Base-by-base conservation (phyloP, 208 protist species). In the Herpetomonas samuelpessoai region DNA sequence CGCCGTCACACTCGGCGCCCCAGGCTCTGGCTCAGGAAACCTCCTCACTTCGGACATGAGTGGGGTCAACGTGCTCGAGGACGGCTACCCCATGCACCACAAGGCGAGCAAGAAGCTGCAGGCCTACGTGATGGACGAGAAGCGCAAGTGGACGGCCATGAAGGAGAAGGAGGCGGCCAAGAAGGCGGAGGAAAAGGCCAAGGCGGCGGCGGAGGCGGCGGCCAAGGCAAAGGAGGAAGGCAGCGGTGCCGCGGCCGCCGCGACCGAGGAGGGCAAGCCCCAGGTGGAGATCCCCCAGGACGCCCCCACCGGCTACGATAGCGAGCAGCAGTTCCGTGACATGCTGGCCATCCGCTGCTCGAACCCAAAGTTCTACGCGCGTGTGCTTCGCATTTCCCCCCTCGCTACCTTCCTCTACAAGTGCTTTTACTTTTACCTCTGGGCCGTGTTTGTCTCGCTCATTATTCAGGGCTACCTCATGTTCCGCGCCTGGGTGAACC, bases 21-120 rank as follows among this genome's bases (percentile, higher is more conserved):
- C 74, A 3, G 81, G 74, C 56, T 70, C 65, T 51, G 51, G 62
- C 28, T 61, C 62, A 44, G 62, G 54, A 19, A 31, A 52, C 38
- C 86, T 83, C 35, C 62, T 95, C 38, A 85, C 68, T 44, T 81
- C 69, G 24, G 83, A 95, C 71, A 82, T 76, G 45, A 85, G 66
- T 21, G 65, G 62, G 1, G 74, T 79, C 45, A 95, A 92, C 63
- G 85, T 95, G 47, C 74, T 95, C 16, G 88, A 95, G 68, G 88
- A 95, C 60, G 88, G 88, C 55, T 86, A 95, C 67, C 88, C 88
- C 55, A 68, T 95, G 68, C 88, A 95, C 65, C 88, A 86, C 74
- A 83, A 86, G 58, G 85, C 83, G 14, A 85, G 76, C 56, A 57
- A 77, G 45, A 84, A 81, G 62, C 68, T 95, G 41, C 81, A 95